Base-by-base conservation (phyloP, 495 filamentous ascomycete genomes). In the Neurospora terricola region DNA sequence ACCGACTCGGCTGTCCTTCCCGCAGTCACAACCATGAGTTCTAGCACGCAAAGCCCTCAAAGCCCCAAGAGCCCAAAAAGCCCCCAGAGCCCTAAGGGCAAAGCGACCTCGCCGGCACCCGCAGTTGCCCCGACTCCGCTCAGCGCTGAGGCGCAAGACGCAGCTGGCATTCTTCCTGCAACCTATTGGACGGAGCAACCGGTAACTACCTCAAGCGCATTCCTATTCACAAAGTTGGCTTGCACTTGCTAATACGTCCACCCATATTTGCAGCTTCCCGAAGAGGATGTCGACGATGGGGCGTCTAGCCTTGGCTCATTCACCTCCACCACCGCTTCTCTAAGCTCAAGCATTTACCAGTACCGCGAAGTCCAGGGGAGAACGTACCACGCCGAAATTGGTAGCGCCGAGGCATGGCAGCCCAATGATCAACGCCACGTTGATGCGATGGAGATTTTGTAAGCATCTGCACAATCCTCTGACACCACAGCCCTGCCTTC, bases 361-460 rank as follows among this genome's bases (percentile, higher is more conserved):
- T 72, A 72, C 30, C 40, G 70, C 4, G 54, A 72, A 21, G 34
- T 72, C 11, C 70, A 72, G 10, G 70, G 70, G 14, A 62, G 70
- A 37, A 72, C 70, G 3, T 74, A 40, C 16, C 40, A 38, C 73
- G 85, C 75, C 68, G 78, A 80, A 21, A 73, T 74, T 70, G 40
- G 76, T 72, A 34, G 76, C 78, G 81, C 80, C 38, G 73, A 79
- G 23, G 77, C 75, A 43, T 74, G 85, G 78, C 73, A 74, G 12
- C 77, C 81, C 9, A 82, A 83, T 38, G 82, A 84, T 70, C 73
- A 82, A 23, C 71, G 74, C 68, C 81, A 83, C 59, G 39, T 78
- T 8, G 76, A 76, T 27, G 73, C 72, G 36, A 74, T 76, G 48
- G 81, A 83, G n/a, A 73, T 80, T 12, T 27, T 70, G 75, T 76